Evolutionary conservation across 1,284 basidiomycete genomes (phyloP), one percentile per base, ranked within the genome.

Genomic region (Sanguinoderma infundibulare): DNA sequence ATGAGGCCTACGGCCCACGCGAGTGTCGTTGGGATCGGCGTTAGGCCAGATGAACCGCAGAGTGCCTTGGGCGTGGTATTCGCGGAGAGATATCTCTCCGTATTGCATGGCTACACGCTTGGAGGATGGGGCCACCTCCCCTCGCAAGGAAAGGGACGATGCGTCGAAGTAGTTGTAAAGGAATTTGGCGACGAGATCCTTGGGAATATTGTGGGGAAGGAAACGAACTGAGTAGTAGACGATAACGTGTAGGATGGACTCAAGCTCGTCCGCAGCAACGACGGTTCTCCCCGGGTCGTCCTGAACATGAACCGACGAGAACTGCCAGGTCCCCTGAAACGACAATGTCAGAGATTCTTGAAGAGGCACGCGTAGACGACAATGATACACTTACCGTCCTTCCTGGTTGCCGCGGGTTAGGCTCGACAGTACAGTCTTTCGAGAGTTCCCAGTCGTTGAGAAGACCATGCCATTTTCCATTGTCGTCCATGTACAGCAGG

Each of bases 241-340:
- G 7, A 65, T 28, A 6, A 58, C 61, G n/a, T 60, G 64, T 34
- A 65, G 44, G 44, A 65, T 24, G 1, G 61, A 56, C 40, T 65
- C 64, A 24, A 64, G 56, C 24, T 64, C 62, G 24, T 64, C 62
- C 24, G 46, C 35, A 10, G 55, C 15, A 14, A 26, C n/a, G 30
- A 61, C 51, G 4, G n/a, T 17, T 15, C 53, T 47, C 9, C 4
- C 6, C 0, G 9, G 30, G 4, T 60, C 28, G 17, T 60, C 57
- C 6, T 58, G 50, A 1, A 50, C 56, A 12, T 59, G 35, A 3
- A 22, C 56, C 2, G 64, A 63, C 30, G 59, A 20, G 36, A 61
- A 66, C 12, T 61, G 61, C 53, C 56, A 57, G 2, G 64, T 66
- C 0, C 64, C 64, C 58, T 65, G 44, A 1, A 12, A 28, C 3